These are phyloP conservation scores for Fallopia convolvulus DNA, from an alignment of 148 eudicot species.

Conservation along the genomic window DNA sequence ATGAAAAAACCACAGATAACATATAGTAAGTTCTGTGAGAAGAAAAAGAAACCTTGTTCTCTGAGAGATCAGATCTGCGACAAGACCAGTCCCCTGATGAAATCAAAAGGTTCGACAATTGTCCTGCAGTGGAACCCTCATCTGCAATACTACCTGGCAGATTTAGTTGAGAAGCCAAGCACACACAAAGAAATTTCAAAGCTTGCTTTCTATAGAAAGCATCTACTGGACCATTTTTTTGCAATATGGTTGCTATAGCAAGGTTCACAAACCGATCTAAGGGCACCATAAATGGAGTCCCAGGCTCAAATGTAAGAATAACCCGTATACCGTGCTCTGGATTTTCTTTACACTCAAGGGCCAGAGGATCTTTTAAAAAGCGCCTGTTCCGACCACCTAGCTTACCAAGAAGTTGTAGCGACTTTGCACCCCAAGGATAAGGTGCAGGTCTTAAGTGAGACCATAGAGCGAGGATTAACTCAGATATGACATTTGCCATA, in stretches of 20 bases:
- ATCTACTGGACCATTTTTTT: constrained; percentile 71
- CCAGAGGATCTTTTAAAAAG: constrained; percentile 91
- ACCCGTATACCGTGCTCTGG: constrained; percentile 98
- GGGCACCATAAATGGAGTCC: constrained; percentile 95
- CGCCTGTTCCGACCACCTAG: constrained; percentile 97
- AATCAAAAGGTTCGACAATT: constrained; percentile 50
- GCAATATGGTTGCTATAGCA: constrained; percentile 87
- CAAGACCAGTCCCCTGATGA: constrained; percentile 66
- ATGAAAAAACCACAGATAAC: background rate
- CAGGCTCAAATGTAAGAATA: constrained; percentile 94
- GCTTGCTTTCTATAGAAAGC: constrained; percentile 85
- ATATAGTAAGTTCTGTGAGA: constrained; percentile 1
- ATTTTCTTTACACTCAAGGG: constrained; percentile 94
- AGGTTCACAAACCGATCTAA: constrained; percentile 95
- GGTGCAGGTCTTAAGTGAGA: constrained; percentile 93
- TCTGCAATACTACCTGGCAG: constrained; percentile 71
- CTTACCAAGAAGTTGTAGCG: constrained; percentile 94
- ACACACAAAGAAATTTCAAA: constrained; percentile 78
- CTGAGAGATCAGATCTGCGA: constrained; percentile 69
- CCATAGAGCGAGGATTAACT: constrained; percentile 87
- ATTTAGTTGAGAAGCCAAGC: constrained; percentile 88
- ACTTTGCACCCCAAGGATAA: constrained; percentile 87
- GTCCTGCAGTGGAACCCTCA: constrained; percentile 52
- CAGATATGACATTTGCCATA: constrained; percentile 97
- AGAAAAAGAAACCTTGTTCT: constrained; percentile 58